Conservation (phyloP, 371 early-diverging fungal species). For the Entomophthora muscae region DNA sequence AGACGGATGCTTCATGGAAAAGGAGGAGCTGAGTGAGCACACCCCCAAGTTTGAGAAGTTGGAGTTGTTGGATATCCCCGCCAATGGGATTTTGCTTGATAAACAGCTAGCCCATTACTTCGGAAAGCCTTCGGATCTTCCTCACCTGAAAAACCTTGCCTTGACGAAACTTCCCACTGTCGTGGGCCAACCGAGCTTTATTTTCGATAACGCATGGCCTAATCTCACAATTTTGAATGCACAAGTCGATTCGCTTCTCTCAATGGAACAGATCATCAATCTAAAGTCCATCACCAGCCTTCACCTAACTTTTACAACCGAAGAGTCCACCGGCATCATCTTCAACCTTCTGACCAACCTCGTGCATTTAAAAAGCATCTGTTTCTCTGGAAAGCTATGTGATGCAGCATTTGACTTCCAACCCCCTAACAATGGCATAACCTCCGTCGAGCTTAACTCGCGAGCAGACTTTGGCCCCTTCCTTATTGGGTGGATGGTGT, state of each 20-base stretch:
- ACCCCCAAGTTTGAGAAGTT: neutral
- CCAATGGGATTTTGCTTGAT: neutral
- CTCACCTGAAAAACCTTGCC: neutral
- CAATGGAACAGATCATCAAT: neutral
- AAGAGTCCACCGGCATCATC: neutral
- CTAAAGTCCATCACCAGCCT: neutral
- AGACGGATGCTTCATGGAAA: neutral
- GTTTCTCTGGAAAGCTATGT: neutral
- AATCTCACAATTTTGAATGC: neutral
- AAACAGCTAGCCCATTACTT: neutral
- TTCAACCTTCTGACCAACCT: neutral
- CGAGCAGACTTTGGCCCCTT: neutral
- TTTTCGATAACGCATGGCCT: neutral
- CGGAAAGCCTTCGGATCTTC: neutral
- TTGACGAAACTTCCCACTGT: neutral
- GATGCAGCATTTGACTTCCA: neutral
- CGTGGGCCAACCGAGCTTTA: neutral
- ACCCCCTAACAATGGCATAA: neutral
- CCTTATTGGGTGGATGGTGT: neutral
- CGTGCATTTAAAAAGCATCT: neutral
- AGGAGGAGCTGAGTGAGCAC: neutral
- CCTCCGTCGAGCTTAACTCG: neutral
- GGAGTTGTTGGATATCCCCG: neutral
- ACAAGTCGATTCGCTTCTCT: neutral
- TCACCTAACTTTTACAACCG: neutral